Conservation (phyloP, 148 eudicot genomes). For the Silene uniflora region DNA sequence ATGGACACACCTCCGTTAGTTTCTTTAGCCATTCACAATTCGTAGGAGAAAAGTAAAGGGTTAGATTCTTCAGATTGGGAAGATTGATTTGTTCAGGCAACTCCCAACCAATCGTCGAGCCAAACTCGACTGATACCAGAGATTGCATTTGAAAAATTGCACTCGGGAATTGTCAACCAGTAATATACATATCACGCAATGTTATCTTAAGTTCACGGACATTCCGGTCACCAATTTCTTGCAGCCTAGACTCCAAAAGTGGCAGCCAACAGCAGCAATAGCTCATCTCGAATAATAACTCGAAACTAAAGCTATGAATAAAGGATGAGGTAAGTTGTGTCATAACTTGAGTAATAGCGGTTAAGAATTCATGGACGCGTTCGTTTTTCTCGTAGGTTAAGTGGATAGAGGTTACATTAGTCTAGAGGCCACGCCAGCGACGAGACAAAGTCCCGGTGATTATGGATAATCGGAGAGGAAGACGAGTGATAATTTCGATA, state of each 20-base stretch:
- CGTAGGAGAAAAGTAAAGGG: not conserved
- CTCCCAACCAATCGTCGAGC: not conserved
- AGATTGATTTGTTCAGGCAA: not conserved
- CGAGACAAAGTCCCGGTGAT: too few species aligned
- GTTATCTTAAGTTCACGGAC: not conserved
- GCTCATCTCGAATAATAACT: too few species aligned
- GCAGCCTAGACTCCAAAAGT: not conserved
- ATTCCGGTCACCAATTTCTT: not conserved
- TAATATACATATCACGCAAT: too few species aligned
- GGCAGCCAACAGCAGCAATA: not conserved
- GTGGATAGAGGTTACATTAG: too few species aligned
- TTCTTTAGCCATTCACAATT: not conserved
- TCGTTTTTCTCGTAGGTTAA: not conserved
- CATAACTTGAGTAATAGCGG: not conserved
- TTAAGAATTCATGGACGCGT: too few species aligned
- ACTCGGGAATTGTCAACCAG: not conserved
- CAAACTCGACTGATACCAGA: not conserved
- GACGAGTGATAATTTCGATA: too few species aligned
- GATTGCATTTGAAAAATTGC: not conserved
- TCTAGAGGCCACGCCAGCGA: too few species aligned
- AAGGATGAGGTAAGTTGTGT: not conserved
- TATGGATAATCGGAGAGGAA: too few species aligned
- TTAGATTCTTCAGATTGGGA: too few species aligned
- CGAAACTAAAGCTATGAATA: not conserved
- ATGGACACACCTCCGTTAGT: not conserved